Conservation (phyloP, 805 yeast genomes). For the Martiniozyma abietophila region DNA sequence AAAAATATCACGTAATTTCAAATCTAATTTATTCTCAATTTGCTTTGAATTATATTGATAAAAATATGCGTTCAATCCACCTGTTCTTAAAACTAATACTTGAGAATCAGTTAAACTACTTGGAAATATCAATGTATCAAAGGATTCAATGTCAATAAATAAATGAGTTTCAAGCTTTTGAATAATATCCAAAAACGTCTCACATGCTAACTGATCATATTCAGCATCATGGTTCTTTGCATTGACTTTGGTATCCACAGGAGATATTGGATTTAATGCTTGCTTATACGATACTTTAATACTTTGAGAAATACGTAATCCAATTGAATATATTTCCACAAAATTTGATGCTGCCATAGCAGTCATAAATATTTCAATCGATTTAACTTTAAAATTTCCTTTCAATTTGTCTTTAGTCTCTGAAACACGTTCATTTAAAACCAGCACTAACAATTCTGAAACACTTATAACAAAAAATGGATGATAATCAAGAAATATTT, state of each 20-base stretch:
- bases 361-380: conserved; percentile 58
- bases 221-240: neutral
- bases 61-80: conserved; percentile 44
- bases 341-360: conserved; percentile 80
- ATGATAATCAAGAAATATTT: conserved; percentile 76
- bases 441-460: conserved; percentile 37
- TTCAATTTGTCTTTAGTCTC: conserved; percentile 50
- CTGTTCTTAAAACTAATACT: conserved; percentile 56
- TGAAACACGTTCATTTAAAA: conserved; percentile 52
- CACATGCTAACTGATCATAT: conserved; percentile 6
- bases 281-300: conserved; percentile 65
- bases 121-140: conserved; percentile 68
- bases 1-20: conserved; percentile 52
- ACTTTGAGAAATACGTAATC: conserved; percentile 65
- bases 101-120: conserved; percentile 70
- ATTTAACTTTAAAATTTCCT: conserved; percentile 39
- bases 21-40: conserved; percentile 46
- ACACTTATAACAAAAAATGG: conserved; percentile 61
- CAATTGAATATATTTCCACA: conserved; percentile 65
- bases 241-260: neutral
- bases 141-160: conserved; percentile 46
- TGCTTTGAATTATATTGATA: conserved; percentile 37
- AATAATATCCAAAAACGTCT: conserved; percentile 20
- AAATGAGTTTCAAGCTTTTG: conserved; percentile 56
- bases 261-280: conserved; percentile 41